phyloP scores from a whole-genome alignment of 2,329 filamentous ascomycete genomes.

The Tolypocladium tundrense region DNA sequence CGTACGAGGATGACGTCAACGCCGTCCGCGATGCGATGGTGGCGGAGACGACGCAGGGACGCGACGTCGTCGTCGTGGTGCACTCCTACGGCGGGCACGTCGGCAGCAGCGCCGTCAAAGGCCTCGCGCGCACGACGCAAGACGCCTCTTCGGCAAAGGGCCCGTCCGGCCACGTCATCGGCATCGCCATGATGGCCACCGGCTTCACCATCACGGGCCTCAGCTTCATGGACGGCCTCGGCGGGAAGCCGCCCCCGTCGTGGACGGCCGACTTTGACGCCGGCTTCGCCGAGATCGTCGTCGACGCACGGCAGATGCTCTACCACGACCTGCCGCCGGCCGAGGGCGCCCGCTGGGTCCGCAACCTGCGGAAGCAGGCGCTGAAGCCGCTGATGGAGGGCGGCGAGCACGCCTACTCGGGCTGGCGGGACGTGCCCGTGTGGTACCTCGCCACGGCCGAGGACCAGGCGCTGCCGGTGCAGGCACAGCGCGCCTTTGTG shows the following conservation, averaged over 20 bases:
- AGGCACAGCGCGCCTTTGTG: slow-evolving; percentile 26
- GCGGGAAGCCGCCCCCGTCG: slow-evolving; percentile 29
- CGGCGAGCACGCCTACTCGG: slow-evolving; percentile 30
- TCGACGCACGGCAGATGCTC: slow-evolving; percentile 29
- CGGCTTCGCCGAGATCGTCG: slow-evolving; percentile 29
- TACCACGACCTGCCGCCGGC: slow-evolving; percentile 37
- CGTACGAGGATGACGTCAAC: slow-evolving; percentile 31
- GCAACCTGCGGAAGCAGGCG: slow-evolving; percentile 28
- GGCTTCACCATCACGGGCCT: slow-evolving; percentile 28
- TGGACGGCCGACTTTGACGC: slow-evolving; percentile 28
- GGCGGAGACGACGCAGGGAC: slow-evolving; percentile 22
- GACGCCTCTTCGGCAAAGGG: not conserved
- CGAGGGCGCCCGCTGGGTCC: slow-evolving; percentile 31
- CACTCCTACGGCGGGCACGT: slow-evolving; percentile 41
- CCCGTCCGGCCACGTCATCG: slow-evolving; percentile 27
- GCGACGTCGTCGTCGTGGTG: slow-evolving; percentile 33
- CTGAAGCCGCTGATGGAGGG: slow-evolving; percentile 34
- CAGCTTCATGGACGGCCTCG: slow-evolving; percentile 28
- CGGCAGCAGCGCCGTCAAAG: slow-evolving; percentile 33
- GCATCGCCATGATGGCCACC: slow-evolving; percentile 32
- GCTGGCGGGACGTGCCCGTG: slow-evolving; percentile 35
- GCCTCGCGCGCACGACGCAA: slow-evolving; percentile 16
- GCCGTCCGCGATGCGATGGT: slow-evolving; percentile 24
- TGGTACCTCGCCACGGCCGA: slow-evolving; percentile 35
- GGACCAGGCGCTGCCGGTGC: slow-evolving; percentile 28